A percentile compares a stretch with the other conserved stretches of the same genome.
Conservation (phyloP, 345 rosid species). For the Capsella bursapastoris region DNA sequence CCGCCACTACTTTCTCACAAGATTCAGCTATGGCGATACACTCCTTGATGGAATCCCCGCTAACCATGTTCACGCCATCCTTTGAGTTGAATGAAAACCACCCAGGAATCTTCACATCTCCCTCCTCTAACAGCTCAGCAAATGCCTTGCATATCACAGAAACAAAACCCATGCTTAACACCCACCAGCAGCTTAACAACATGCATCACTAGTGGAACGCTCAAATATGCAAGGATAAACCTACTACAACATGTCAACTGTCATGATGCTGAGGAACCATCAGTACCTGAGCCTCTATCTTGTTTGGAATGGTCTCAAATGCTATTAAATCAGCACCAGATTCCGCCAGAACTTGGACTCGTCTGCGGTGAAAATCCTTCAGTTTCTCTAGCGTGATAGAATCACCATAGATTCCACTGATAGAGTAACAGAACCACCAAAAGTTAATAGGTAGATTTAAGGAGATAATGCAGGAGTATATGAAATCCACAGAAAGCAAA, state of each 20-base stretch:
- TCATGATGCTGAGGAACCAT: neutral
- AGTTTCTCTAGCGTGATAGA: slow-evolving; percentile 56
- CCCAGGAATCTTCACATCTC: slow-evolving; percentile 62
- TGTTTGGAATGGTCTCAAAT: slow-evolving; percentile 86
- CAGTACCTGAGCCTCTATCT: slow-evolving; percentile 82
- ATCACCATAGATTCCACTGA: slow-evolving; percentile 73
- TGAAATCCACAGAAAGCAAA: slow-evolving; percentile 9
- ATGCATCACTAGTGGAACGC: slow-evolving; percentile 7
- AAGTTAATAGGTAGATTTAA: slow-evolving; percentile 7
- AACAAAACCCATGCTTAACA: slow-evolving; percentile 17
- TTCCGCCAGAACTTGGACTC: slow-evolving; percentile 69
- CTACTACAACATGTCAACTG: neutral
- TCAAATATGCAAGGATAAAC: neutral
- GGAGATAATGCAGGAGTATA: neutral
- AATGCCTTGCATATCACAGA: slow-evolving; percentile 53
- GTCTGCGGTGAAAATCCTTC: slow-evolving; percentile 76
- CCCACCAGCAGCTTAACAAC: slow-evolving; percentile 13
- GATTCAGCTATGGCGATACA: slow-evolving; percentile 67
- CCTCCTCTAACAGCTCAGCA: slow-evolving; percentile 74
- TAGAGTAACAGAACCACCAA: slow-evolving; percentile 31
- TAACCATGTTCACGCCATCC: slow-evolving; percentile 76
- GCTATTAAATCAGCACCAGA: slow-evolving; percentile 78
- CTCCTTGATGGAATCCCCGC: slow-evolving; percentile 72
- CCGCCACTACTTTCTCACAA: slow-evolving; percentile 68
- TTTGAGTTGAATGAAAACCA: slow-evolving; percentile 84